phyloP scores from a whole-genome alignment of 1,284 basidiomycete species.

The Stygiomarasmius scandens region DNA sequence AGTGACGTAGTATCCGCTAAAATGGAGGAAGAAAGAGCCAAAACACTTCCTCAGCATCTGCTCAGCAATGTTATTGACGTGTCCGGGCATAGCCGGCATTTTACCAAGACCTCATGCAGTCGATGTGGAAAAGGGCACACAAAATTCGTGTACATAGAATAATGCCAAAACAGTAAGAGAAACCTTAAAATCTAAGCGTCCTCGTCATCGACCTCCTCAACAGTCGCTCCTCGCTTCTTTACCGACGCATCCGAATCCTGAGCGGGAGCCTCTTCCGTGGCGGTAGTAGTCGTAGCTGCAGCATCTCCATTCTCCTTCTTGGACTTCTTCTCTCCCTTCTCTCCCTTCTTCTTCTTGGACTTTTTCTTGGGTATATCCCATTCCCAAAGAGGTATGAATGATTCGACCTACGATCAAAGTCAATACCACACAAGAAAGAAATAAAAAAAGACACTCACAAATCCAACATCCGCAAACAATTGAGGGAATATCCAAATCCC shows the following conservation, averaged over 20 bases:
- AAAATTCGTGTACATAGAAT: no score
- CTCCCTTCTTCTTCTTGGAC: conserved; percentile 68
- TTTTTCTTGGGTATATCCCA: conserved; percentile 97
- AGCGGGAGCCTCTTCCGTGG: conserved; percentile 51
- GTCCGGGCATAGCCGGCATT: no score
- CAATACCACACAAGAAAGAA: neutral
- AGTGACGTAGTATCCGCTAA: no score
- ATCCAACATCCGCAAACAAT: conserved; percentile 97
- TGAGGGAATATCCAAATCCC: conserved; percentile 99
- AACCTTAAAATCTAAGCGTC: conserved; percentile 33
- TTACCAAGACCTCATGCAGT: no score
- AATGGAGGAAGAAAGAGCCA: no score
- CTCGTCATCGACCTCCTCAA: conserved; percentile 63
- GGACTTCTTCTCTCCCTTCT: conserved; percentile 48
- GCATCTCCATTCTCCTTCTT: conserved; percentile 21
- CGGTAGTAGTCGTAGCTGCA: conserved; percentile 41
- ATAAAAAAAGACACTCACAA: conserved; percentile 64
- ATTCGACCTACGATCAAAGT: conserved; percentile 73
- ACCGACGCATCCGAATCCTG: conserved; percentile 57
- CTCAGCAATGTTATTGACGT: no score
- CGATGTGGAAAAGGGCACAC: no score
- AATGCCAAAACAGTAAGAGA: no score
- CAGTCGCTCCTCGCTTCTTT: conserved; percentile 56
- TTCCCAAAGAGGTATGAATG: conserved; percentile 96
- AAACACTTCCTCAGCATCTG: no score